Evolutionary conservation across 2,329 filamentous ascomycete species (phyloP), one percentile per base, ranked within the genome.

Genomic region (Pseudogymnoascus sp.): DNA sequence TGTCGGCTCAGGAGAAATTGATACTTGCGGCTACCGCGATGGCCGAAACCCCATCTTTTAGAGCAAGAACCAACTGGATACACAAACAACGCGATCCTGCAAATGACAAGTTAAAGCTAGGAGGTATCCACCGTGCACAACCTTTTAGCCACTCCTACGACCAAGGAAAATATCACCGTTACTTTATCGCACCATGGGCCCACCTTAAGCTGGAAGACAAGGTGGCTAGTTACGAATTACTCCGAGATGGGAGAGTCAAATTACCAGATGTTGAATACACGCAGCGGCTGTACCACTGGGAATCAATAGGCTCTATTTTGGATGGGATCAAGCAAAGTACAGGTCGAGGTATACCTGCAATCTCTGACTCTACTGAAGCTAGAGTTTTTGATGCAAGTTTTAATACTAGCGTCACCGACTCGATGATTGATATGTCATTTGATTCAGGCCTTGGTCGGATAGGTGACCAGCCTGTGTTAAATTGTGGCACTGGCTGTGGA

Each of bases 121-220:
- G 75, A 18, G 74, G 76, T 8, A 75, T 78, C 62, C 73, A 77
- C 61, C 72, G 75, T 25, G 75, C 75, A 1, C 75, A 78, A 30
- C 73, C 73, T 0, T 75, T 71, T 62, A 75, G 74, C 57, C 75
- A 77, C 62, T 67, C 70, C 61, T 77, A 71, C 60, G 74, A 75
- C 33, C 66, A 68, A 35, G 70, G 68, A n/a, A 59, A 47, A 3
- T 66, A 65, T 57, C 60, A 63, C n/a, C 57, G 63, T 33, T 68
- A 61, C 59, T 68, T 68, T 37, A 59, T 64, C 15, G 66, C 68
- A 2, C 33, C 60, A 11, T 69, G 67, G 67, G 66, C 60, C 14
- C 58, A 60, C 38, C 41, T 62, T 3, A 18, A 59, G 5, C 60
- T 30, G 3, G 58, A 62, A 11, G 60, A 64, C 8, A 64, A 66